Base-by-base conservation (phyloP, 2,329 filamentous ascomycete genomes). In the Camillea tinctor region DNA sequence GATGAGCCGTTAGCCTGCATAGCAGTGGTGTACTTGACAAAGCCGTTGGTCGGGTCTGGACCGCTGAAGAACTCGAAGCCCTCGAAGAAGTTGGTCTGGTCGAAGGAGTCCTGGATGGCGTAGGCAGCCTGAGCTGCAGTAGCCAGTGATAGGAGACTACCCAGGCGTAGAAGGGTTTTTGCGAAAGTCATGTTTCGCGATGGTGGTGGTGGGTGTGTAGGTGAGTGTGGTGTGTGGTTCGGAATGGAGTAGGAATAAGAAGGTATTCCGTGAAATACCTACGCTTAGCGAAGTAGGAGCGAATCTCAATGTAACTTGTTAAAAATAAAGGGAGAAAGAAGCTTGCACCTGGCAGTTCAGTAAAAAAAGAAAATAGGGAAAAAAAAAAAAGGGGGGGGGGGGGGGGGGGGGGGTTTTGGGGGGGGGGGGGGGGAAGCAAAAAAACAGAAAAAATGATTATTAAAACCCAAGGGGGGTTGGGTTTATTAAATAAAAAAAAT, bases 41-140 rank as follows among this genome's bases (percentile, higher is more conserved):
- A 92, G 30, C 91, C 92, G 63, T 87, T 68, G 1, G 91, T 95
- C 0, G 91, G 91, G 69, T 95, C 92, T 0, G 75, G 60, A 3
- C 73, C 75, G 56, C 72, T 77, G 74, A 82, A 87, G 75, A 88
- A 88, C 59, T 80, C 76, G 68, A 86, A 86, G 55, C 76, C 73
- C 20, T 77, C 66, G 72, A 86, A 86, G 73, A 86, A 87, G 76
- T 86, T 86, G 70, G 71, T 75, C 6, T 70, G 59, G 72, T 85
- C 77, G 73, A 78, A 86, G 50, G 73, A 70, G 66, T 81, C 80
- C 57, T 77, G 72, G 55, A 85, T 75, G 11, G 69, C 71, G 71
- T 86, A 86, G 56, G 67, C 62, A 17, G 62, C 68, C 40, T 69
- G 67, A 20, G 66, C 66, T 40, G 61, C 55, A 48, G 56, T 59